Percentiles rank a stretch among this genome's conserved stretches.
phyloP scores from a whole-genome alignment of 129 eudicot species.

The Silybum marianum region DNA sequence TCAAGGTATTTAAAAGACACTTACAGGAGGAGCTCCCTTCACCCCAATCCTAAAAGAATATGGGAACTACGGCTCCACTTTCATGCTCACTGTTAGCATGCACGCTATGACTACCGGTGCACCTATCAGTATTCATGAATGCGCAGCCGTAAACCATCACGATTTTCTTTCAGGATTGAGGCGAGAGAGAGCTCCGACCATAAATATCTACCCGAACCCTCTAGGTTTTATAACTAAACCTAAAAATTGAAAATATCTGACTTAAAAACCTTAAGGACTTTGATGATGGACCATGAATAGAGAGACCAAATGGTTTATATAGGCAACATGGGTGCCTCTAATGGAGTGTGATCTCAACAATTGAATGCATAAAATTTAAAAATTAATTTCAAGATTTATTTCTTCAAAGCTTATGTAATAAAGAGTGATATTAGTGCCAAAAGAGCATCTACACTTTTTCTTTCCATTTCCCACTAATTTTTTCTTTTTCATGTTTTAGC shows the following conservation, averaged over 20 bases:
- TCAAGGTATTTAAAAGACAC: neutral
- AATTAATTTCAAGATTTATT: slow-evolving; percentile 25
- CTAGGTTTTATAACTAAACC: neutral
- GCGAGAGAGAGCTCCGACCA: slow-evolving; percentile 46
- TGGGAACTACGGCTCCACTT: slow-evolving; percentile 21
- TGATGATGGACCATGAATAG: slow-evolving; percentile 18
- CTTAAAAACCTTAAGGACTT: neutral
- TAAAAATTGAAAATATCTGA: neutral
- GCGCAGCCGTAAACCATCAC: slow-evolving; percentile 21
- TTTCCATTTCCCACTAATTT: slow-evolving; percentile 28
- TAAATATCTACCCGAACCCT: slow-evolving; percentile 1
- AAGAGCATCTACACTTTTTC: slow-evolving; percentile 31
- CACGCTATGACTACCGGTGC: slow-evolving; percentile 16
- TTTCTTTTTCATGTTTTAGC: slow-evolving; percentile 3
- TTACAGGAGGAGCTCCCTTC: slow-evolving; percentile 58
- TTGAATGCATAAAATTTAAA: slow-evolving; percentile 19
- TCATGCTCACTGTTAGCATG: slow-evolving; percentile 39
- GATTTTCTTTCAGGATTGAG: slow-evolving; percentile 34
- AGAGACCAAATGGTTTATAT: slow-evolving; percentile 32
- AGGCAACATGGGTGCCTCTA: slow-evolving; percentile 19
- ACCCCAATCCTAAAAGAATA: slow-evolving; percentile 53
- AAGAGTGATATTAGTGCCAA: slow-evolving; percentile 36
- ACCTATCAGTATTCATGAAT: slow-evolving; percentile 38
- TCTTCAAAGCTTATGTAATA: slow-evolving; percentile 37
- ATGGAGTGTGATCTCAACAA: slow-evolving; percentile 22